Evolutionary conservation across 106 monocot species (phyloP), one percentile per base, ranked within the genome.

Genomic region (Iris macrosiphon): DNA sequence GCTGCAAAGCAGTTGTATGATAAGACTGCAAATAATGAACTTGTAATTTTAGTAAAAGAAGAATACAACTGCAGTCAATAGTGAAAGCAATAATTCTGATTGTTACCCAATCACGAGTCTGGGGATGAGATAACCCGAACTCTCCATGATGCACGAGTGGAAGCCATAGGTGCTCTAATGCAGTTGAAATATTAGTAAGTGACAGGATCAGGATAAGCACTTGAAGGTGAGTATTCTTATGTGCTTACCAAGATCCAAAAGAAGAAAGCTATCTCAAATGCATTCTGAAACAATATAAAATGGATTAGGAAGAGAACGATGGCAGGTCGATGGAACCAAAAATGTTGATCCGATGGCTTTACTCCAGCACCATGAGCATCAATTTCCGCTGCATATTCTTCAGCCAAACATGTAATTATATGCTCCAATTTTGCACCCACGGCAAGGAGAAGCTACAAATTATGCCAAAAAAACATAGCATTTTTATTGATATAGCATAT

Each of bases 211-310:
- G 25, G 1, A 59, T 41, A 23, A 38, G 9, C 19, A 33, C 39
- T 33, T 22, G 23, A 0, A 8, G 10, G 41, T 53, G 4, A 18
- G n/a, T 49, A 29, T 24, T 60, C n/a, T 21, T 0, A 17, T 20
- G 31, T 53, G 49, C 65, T 60, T 80, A 93, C 93, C 87, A 49
- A 70, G 18, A 93, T 81, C 93, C 88, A 87, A 65, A 88, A 75
- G 87, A 93, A 83, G 66, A 84, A 83, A 16, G 77, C 93, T 20
- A 93, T 68, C 76, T 93, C 93, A 41, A 93, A 93, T 35, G 93
- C 67, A 58, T 93, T 93, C 57, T 93, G 93, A 46, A 93, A 93
- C 41, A 93, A 63, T 41, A 93, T 88, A 68, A 88, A 87, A 60
- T 93, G 93, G 19, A 88, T 75, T 27, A 93, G 33, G 50, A 84